A percentile compares a stretch with the other conserved stretches of the same genome.
Conservation (phyloP, 2,329 filamentous ascomycete genomes). For the Balansia obtecta region DNA sequence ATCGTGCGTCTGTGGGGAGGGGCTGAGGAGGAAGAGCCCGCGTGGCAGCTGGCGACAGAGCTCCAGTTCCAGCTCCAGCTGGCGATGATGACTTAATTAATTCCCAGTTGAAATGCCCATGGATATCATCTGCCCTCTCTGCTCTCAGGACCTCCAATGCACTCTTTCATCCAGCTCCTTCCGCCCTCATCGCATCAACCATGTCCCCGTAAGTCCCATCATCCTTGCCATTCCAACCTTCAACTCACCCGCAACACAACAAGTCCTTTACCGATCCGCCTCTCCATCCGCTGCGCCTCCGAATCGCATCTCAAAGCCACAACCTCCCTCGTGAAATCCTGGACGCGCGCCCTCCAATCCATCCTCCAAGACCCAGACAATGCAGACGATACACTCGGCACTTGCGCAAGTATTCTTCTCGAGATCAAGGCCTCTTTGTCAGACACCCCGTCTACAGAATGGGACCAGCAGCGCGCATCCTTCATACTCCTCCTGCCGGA, state of each 20-base stretch:
- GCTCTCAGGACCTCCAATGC: no score
- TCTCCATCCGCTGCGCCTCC: slow-evolving; percentile 26
- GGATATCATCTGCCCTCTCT: no score
- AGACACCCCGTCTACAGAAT: slow-evolving; percentile 20
- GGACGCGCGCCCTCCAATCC: slow-evolving; percentile 24
- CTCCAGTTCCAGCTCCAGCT: no score
- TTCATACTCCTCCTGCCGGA: neutral
- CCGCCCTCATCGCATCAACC: neutral
- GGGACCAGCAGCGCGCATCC: slow-evolving; percentile 17
- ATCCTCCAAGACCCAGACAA: slow-evolving; percentile 25
- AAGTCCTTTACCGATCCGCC: slow-evolving; percentile 30
- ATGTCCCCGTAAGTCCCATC: slow-evolving; percentile 9
- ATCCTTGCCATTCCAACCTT: neutral
- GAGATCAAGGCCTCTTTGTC: slow-evolving; percentile 12
- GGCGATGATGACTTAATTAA: no score
- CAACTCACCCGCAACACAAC: neutral
- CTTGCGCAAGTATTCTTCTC: slow-evolving; percentile 14
- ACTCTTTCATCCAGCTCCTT: no score
- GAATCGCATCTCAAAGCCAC: slow-evolving; percentile 16
- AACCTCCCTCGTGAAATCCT: slow-evolving; percentile 25
- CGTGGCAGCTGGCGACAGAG: no score
- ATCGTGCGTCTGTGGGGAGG: neutral
- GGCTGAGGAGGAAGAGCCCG: no score
- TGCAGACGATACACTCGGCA: slow-evolving; percentile 10
- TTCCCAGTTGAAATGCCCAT: no score